phyloP scores from a whole-genome alignment of 2,329 filamentous ascomycete genomes.

The Clonostachys chloroleuca region DNA sequence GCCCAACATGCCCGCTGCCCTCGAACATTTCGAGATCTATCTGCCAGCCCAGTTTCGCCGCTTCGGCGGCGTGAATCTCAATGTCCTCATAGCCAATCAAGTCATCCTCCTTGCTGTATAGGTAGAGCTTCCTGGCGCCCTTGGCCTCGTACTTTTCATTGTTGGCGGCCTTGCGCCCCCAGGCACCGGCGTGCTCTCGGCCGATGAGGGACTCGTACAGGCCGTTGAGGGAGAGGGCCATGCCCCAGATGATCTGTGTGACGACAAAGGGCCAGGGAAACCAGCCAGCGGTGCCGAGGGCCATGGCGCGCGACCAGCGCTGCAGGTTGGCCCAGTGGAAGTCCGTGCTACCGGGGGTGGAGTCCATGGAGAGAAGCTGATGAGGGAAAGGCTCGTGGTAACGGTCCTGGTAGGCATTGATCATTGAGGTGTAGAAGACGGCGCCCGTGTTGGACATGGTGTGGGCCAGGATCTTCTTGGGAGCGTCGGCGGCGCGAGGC shows the following conservation, averaged over 20 bases:
- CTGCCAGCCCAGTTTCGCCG: constrained; percentile 40
- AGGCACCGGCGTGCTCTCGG: constrained; percentile 31
- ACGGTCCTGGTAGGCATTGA: constrained; percentile 37
- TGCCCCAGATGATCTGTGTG: constrained; percentile 40
- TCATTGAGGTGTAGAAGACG: constrained; percentile 43
- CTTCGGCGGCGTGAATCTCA: constrained; percentile 44
- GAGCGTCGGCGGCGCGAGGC: constrained; percentile 9
- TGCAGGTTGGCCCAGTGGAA: constrained; percentile 34
- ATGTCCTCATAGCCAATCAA: constrained; percentile 53
- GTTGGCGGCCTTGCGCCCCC: constrained; percentile 27
- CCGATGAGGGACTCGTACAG: constrained; percentile 27
- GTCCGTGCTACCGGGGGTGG: constrained; percentile 43
- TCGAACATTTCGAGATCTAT: constrained; percentile 49
- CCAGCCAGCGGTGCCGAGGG: constrained; percentile 37
- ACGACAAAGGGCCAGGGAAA: constrained; percentile 45
- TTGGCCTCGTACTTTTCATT: constrained; percentile 26
- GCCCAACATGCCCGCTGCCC: constrained; percentile 55
- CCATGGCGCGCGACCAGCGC: constrained; percentile 49
- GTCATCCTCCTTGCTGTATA: constrained; percentile 55
- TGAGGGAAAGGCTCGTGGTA: constrained; percentile 37
- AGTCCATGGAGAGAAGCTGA: constrained; percentile 43
- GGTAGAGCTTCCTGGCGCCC: constrained; percentile 42
- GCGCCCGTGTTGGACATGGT: constrained; percentile 56
- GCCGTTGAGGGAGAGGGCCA: constrained; percentile 31
- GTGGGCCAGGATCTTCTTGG: constrained; percentile 37